These are phyloP conservation scores for Hypoxylon trugodes DNA, from an alignment of 495 filamentous ascomycete species.

Conservation along the genomic window DNA sequence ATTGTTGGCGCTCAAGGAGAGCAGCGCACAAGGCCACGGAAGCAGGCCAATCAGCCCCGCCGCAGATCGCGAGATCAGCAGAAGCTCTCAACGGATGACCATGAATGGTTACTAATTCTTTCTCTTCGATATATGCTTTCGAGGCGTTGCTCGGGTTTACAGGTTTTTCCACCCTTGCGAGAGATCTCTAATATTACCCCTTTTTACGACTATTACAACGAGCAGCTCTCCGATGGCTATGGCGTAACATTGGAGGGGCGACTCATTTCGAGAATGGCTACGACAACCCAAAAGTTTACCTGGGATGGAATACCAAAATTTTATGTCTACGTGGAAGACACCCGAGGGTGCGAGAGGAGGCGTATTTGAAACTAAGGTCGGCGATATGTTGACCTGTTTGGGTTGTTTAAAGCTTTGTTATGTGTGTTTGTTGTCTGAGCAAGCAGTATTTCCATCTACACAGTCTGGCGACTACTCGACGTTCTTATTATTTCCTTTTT, in stretches of 20 bases:
- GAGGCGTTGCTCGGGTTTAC: conserved; percentile 37
- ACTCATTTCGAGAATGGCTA: conserved; percentile 31
- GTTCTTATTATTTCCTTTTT: conserved; percentile 49
- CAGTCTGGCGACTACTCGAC: conserved; percentile 44
- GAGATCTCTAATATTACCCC: conserved; percentile 27
- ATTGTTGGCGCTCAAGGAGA: conserved; percentile 96
- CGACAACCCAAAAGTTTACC: conserved; percentile 23
- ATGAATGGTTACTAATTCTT: conserved; percentile 91
- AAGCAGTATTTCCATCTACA: conserved; percentile 44
- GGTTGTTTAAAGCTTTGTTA: conserved; percentile 32
- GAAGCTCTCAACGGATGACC: conserved; percentile 92
- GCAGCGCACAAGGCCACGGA: conserved; percentile 84
- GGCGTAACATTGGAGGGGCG: conserved; percentile 13
- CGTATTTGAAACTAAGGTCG: conserved; percentile 37
- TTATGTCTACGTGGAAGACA: conserved; percentile 25
- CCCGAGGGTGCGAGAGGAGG: conserved; percentile 31
- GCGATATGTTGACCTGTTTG: conserved; percentile 26
- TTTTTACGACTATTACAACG: conserved; percentile 36
- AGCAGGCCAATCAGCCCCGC: conserved; percentile 94
- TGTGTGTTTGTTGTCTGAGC: conserved; percentile 44
- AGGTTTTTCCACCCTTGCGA: conserved; percentile 30
- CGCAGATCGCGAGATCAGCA: conserved; percentile 94
- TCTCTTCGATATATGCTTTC: conserved; percentile 37
- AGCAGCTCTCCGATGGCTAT: conserved; percentile 20
- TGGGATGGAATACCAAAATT: conserved; percentile 38